phyloP scores from a whole-genome alignment of 805 yeast species.

The Pichia nakasei region DNA sequence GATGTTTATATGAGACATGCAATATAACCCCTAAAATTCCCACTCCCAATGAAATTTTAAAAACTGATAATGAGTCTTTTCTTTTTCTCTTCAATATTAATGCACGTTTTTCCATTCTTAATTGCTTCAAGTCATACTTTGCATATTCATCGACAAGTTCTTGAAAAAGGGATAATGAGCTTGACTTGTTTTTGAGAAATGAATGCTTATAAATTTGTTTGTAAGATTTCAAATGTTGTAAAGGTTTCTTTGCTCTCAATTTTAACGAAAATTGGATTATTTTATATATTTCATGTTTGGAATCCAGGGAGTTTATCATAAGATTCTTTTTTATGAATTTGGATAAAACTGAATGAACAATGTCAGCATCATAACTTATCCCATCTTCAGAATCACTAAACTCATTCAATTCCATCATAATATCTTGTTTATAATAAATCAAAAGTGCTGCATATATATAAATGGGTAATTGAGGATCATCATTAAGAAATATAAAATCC shows the following conservation, averaged over 20 bases:
- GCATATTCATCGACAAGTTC: conserved; percentile 11
- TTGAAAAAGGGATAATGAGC: conserved; percentile 8
- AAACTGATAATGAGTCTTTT: not conserved
- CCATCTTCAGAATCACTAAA: conserved; percentile 22
- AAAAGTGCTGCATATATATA: conserved; percentile 56
- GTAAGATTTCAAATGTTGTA: conserved; percentile 2
- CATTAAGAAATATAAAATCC: conserved; percentile 55
- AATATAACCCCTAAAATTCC: conserved; percentile 4
- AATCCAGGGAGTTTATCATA: conserved; percentile 16
- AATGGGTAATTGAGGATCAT: conserved; percentile 44
- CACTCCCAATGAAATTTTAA: conserved; percentile 2
- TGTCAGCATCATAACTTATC: conserved; percentile 17
- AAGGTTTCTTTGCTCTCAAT: conserved; percentile 9
- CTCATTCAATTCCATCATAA: conserved; percentile 29
- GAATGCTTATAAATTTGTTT: conserved; percentile 14
- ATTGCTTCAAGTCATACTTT: not conserved
- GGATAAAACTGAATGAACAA: conserved; percentile 20
- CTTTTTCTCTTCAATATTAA: not conserved
- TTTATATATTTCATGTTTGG: conserved; percentile 18
- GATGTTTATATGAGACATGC: not conserved
- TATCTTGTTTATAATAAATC: conserved; percentile 33
- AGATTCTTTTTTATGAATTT: conserved; percentile 22
- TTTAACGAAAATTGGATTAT: conserved; percentile 18
- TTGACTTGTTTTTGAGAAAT: conserved; percentile 12
- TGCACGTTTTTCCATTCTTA: not conserved